These are phyloP conservation scores for Botrytis galanthina DNA, from an alignment of 2,329 filamentous ascomycete species.

Conservation along the genomic window DNA sequence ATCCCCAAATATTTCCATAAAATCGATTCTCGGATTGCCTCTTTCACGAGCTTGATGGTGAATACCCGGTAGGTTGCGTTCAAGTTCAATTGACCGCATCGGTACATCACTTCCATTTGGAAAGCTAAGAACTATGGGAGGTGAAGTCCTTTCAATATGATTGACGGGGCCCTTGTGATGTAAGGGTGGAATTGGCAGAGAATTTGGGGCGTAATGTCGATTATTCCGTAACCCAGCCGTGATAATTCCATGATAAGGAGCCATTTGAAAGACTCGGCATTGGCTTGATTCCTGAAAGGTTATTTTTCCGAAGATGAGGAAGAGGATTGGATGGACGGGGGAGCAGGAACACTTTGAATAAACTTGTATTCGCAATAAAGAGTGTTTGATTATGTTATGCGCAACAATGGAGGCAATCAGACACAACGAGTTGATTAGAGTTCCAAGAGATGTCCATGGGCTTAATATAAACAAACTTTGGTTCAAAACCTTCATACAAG, in stretches of 20 bases:
- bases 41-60: slow-evolving; percentile 13
- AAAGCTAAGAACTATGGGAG: slow-evolving; percentile 8
- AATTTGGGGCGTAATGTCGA: not conserved
- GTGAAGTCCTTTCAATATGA: not conserved
- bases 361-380: not conserved
- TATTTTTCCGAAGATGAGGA: not conserved
- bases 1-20: not conserved
- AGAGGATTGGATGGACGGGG: not conserved
- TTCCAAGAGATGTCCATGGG: not conserved
- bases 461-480: slow-evolving; percentile 7
- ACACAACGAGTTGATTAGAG: not conserved
- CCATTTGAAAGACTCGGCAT: slow-evolving; percentile 13
- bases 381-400: not conserved
- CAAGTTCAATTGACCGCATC: slow-evolving; percentile 3
- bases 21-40: slow-evolving; percentile 12
- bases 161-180: slow-evolving; percentile 6
- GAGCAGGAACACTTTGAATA: not conserved
- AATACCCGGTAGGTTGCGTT: slow-evolving; percentile 11
- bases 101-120: slow-evolving; percentile 1
- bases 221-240: slow-evolving; percentile 14
- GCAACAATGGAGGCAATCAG: not conserved
- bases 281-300: not conserved
- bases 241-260: slow-evolving; percentile 19
- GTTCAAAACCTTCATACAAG: not conserved
- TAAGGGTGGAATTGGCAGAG: not conserved